Evolutionary conservation across 140 eudicot genomes (phyloP), one percentile per base, ranked within the genome.

Genomic region (Senecio squalidus): DNA sequence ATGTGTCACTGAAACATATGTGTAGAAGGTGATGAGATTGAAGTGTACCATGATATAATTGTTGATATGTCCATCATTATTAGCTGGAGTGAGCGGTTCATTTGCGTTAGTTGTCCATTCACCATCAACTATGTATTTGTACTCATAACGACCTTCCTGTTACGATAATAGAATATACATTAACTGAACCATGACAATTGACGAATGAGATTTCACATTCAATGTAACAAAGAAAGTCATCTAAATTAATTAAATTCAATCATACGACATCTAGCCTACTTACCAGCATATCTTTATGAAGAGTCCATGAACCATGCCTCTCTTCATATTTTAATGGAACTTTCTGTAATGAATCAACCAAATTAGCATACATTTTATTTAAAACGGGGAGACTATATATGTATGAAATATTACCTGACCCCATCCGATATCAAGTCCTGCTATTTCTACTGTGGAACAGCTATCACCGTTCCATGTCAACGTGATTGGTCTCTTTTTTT

Each of bases 361-460:
- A n/a, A n/a, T n/a, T n/a, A n/a, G n/a, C n/a, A n/a, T n/a, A n/a
- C n/a, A n/a, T n/a, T n/a, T n/a, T n/a, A n/a, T n/a, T n/a, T n/a
- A n/a, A n/a, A n/a, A n/a, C n/a, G n/a, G n/a, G n/a, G n/a, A n/a
- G n/a, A n/a, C n/a, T n/a, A n/a, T n/a, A n/a, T n/a, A n/a, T n/a
- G n/a, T n/a, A n/a, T n/a, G n/a, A n/a, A n/a, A n/a, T 21, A 51
- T 71, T 79, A 87, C 98, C 95, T 79, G 96, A 46, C 82, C 92
- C 98, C 98, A 91, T 36, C 98, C 98, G 29, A 87, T 61, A 78
- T 91, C 96, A 68, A 91, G 98, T 20, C 98, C 98, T 17, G 98
- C 76, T 38, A 91, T 68, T 73, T 86, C 98, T 36, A 91, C 98
- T 0, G 77, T 58, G 14, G 94, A 81, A 75, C 80, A 81, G 60